Base-by-base conservation (phyloP, 2,329 filamentous ascomycete species). In the Trichoderma oligosporum region DNA sequence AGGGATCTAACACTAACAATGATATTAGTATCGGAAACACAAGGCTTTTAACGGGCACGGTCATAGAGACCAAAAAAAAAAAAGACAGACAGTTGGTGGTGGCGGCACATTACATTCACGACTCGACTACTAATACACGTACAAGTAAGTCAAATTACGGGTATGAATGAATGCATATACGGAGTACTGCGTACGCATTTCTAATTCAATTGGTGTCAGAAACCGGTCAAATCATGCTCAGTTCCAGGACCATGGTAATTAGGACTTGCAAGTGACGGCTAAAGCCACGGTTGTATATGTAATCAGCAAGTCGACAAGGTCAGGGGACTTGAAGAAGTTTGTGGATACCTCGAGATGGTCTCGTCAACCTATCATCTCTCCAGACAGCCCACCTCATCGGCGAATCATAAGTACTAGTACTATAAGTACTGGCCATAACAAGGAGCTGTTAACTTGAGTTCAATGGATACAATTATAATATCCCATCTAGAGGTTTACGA, bases 301-400 rank as follows among this genome's bases (percentile, higher is more conserved):
- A 31, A 27, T 33, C n/a, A n/a, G n/a, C n/a, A n/a, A n/a, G n/a
- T 31, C 12, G 35, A 29, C 49, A 33, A 20, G 49, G 38, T 44
- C 39, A 44, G 36, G 49, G 38, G 49, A 12, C 4, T 44, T 31
- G 22, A 35, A 29, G n/a, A 33, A 25, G 18, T 11, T 20, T 53
- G 49, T 53, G 49, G 49, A 53, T 41, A 35, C 49, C 14, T 27
- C n/a, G 39, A 44, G 38, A 53, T 44, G 49, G 38, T 39, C 18
- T 25, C 18, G 27, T 14, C 49, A 24, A 29, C 49, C 49, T 44
- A 53, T 44, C 38, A 44, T 9, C n/a, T 29, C 27, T 33, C 24
- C 18, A 9, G 36, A 39, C 29, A 35, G n/a, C 49, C 27, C 49
- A 25, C 38, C n/a, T 35, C 20, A 14, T 35, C 38, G 49, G 29